Percentiles rank a stretch among this genome's conserved stretches.
phyloP scores from a whole-genome alignment of 768 basidiomycete species.

The Collybia mongolica region DNA sequence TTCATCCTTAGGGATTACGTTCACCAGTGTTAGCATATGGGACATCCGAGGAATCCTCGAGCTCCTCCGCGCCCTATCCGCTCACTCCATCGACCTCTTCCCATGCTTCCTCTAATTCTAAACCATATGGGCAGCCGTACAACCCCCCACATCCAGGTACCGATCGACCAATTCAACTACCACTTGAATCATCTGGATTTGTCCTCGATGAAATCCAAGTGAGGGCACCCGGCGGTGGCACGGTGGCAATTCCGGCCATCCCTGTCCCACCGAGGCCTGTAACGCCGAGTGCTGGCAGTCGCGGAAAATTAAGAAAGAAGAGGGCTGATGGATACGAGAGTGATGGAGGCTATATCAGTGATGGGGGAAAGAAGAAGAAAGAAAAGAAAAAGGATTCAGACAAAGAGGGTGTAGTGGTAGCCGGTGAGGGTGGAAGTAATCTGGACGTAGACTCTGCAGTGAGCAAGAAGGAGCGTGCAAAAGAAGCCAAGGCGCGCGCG shows the following conservation, averaged over 20 bases:
- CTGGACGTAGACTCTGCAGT: slow-evolving; percentile 3
- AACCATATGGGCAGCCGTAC: slow-evolving; percentile 8
- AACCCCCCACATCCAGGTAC: slow-evolving; percentile 9
- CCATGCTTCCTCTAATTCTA: slow-evolving; percentile 8
- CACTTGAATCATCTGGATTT: slow-evolving; percentile 2
- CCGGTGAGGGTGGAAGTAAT: slow-evolving; percentile 1
- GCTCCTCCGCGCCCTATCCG: slow-evolving; percentile 20
- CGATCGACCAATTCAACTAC: not conserved
- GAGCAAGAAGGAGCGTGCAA: slow-evolving; percentile 25
- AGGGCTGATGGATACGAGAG: slow-evolving; percentile 49
- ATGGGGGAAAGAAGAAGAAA: slow-evolving; percentile 32
- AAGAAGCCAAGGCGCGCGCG: slow-evolving; percentile 18
- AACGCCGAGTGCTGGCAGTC: slow-evolving; percentile 10
- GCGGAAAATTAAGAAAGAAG: slow-evolving; percentile 42
- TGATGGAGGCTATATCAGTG: slow-evolving; percentile 51
- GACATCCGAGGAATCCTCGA: slow-evolving; percentile 31
- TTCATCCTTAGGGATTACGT: slow-evolving; percentile 7
- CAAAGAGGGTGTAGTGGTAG: slow-evolving; percentile 14
- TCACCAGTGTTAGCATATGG: slow-evolving; percentile 33
- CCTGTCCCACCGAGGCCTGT: slow-evolving; percentile 24
- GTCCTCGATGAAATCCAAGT: slow-evolving; percentile 3
- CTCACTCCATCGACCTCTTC: slow-evolving; percentile 14
- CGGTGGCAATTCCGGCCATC: slow-evolving; percentile 20
- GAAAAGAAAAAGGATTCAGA: slow-evolving; percentile 13
- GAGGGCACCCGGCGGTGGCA: not conserved